Conservation (phyloP, 2,329 filamentous ascomycete species). For the Aspergillaceae sp. region DNA sequence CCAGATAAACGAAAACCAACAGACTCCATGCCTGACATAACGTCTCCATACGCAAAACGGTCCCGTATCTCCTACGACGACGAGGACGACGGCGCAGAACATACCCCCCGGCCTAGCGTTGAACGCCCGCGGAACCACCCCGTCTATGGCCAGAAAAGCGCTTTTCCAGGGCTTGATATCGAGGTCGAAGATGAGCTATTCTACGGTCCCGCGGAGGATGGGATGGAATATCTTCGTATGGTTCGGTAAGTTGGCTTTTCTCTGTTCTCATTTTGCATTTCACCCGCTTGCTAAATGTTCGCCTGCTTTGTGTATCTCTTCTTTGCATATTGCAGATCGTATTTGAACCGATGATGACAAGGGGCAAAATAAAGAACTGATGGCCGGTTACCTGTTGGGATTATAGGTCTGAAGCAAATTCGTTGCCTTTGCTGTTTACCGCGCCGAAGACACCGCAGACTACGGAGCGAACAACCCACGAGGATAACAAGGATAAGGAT, state of each 20-base stretch:
- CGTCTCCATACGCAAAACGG: slow-evolving; percentile 21
- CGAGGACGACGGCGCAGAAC: slow-evolving; percentile 16
- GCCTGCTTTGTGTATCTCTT: slow-evolving; percentile 2
- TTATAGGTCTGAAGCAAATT: slow-evolving; percentile 62
- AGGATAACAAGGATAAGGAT: slow-evolving; percentile 1
- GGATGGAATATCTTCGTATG: slow-evolving; percentile 60
- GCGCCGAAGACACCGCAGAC: slow-evolving; percentile 44
- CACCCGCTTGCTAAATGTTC: slow-evolving; percentile 14
- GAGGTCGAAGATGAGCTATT: slow-evolving; percentile 49
- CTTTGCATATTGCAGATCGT: neutral
- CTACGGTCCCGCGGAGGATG: slow-evolving; percentile 60
- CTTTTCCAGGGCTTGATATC: slow-evolving; percentile 55
- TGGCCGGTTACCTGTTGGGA: neutral
- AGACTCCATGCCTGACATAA: slow-evolving; percentile 5
- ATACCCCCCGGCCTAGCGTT: slow-evolving; percentile 10
- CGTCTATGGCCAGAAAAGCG: slow-evolving; percentile 62
- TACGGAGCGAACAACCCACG: slow-evolving; percentile 4
- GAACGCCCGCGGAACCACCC: slow-evolving; percentile 47
- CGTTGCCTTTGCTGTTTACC: slow-evolving; percentile 63
- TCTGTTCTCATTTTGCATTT: slow-evolving; percentile 20
- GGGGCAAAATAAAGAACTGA: neutral
- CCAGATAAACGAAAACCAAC: slow-evolving; percentile 26
- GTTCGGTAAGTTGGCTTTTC: slow-evolving; percentile 52
- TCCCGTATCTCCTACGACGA: slow-evolving; percentile 22
- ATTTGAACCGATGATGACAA: neutral